Evolutionary conservation across 306 rosid species (phyloP).

Genomic region (Trifolium pratense): DNA sequence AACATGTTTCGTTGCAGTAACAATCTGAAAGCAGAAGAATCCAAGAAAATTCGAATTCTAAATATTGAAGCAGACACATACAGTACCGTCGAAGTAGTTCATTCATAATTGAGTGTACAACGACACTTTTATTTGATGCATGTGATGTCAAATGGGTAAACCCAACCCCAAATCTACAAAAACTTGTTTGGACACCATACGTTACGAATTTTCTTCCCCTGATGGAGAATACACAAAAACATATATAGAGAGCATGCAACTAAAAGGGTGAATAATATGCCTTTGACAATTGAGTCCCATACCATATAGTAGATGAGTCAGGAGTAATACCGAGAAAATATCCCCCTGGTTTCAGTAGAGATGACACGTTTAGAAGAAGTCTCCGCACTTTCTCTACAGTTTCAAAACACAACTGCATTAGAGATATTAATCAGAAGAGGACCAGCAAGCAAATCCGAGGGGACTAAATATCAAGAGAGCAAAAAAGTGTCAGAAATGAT

Average conservation of each 20-base stretch:
- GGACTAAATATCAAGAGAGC: too few relatives aligned
- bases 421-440: slow-evolving; percentile 35
- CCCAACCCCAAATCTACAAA: too few relatives aligned
- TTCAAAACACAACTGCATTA: slow-evolving; percentile 83
- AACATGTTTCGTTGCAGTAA: slow-evolving; percentile 15
- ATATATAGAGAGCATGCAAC: too few relatives aligned
- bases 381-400: slow-evolving; percentile 87
- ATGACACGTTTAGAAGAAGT: slow-evolving; percentile 82
- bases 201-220: too few relatives aligned
- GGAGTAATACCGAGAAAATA: slow-evolving; percentile 98
- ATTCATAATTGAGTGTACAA: background rate
- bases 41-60: background rate
- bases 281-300: slow-evolving; percentile 50
- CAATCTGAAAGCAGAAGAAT: slow-evolving; percentile 4
- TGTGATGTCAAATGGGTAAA: too few relatives aligned
- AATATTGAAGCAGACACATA: background rate
- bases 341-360: slow-evolving; percentile 94
- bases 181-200: too few relatives aligned
- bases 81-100: slow-evolving; percentile 4
- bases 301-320: slow-evolving; percentile 99
- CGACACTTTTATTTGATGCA: slow-evolving; percentile 1
- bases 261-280: slow-evolving; percentile 44
- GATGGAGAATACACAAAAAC: too few relatives aligned
- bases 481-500: too few relatives aligned
- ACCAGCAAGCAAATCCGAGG: background rate